A percentile compares a stretch with the other conserved stretches of the same genome.
Evolutionary conservation across 805 yeast genomes (phyloP).

Genomic region (Pichia cephalocereana): DNA sequence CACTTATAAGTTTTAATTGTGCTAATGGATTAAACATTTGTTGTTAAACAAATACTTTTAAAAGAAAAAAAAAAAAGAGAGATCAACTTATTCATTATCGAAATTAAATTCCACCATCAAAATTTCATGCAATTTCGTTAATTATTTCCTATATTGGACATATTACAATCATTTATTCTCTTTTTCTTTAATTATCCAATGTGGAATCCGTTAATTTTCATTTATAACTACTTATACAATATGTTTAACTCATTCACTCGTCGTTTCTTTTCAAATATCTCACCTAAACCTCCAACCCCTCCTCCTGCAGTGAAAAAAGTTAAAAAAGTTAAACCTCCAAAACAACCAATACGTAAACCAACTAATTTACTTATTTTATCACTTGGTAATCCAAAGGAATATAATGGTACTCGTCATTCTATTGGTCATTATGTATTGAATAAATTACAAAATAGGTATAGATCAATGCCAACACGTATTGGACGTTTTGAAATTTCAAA

Average conservation of each 20-base stretch:
- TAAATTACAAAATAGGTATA: not conserved
- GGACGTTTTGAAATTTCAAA: not conserved
- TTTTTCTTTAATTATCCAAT: too few relatives aligned
- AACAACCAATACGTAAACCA: not conserved
- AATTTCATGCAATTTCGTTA: not conserved
- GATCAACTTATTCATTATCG: too few relatives aligned
- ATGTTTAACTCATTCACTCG: too few relatives aligned
- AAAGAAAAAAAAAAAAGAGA: not conserved
- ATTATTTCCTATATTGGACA: not conserved
- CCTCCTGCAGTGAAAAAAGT: too few relatives aligned
- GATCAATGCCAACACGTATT: not conserved
- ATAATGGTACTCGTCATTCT: constrained; percentile 60
- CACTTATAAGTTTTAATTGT: constrained; percentile 8
- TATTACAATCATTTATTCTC: too few relatives aligned
- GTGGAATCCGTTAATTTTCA: too few relatives aligned
- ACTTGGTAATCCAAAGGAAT: constrained; percentile 66
- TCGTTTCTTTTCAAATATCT: too few relatives aligned
- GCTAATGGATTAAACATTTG: constrained; percentile 14
- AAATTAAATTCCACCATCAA: too few relatives aligned
- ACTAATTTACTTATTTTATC: not conserved
- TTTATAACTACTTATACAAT: too few relatives aligned
- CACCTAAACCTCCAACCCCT: too few relatives aligned
- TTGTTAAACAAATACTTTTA: not conserved
- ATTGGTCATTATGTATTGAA: constrained; percentile 59
- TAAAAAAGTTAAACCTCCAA: too few relatives aligned